These are phyloP conservation scores for Cryoendolithus antarcticus DNA, from an alignment of 2,329 filamentous ascomycete species.

Conservation along the genomic window DNA sequence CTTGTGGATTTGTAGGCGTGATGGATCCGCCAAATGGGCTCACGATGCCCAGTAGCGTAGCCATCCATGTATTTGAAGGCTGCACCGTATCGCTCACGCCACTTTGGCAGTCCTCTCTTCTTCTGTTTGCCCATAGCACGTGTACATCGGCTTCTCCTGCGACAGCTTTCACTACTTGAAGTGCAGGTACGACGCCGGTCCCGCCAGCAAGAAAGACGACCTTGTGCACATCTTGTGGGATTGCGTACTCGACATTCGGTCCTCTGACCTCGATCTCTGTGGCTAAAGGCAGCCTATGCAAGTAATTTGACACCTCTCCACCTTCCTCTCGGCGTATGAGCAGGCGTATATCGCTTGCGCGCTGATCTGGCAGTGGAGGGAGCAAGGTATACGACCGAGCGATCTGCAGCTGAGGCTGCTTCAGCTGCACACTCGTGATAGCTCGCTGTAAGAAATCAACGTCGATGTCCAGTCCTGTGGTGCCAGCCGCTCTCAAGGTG, in stretches of 20 bases:
- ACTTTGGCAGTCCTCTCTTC: slow-evolving; percentile 51
- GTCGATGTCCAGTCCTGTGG: slow-evolving; percentile 9
- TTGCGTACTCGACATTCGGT: slow-evolving; percentile 54
- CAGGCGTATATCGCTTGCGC: slow-evolving; percentile 46
- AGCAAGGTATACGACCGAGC: slow-evolving; percentile 84
- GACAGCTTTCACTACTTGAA: slow-evolving; percentile 59
- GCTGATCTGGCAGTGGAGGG: slow-evolving; percentile 38
- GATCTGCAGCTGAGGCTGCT: slow-evolving; percentile 89
- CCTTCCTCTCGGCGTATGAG: slow-evolving; percentile 63
- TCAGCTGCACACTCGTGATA: slow-evolving; percentile 82
- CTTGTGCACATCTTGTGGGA: slow-evolving; percentile 40
- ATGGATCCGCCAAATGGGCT: slow-evolving; percentile 3
- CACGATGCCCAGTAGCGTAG: slow-evolving; percentile 3
- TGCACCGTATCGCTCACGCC: slow-evolving; percentile 40
- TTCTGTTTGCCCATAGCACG: slow-evolving; percentile 73
- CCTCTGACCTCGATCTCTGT: slow-evolving; percentile 64
- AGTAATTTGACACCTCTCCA: slow-evolving; percentile 81
- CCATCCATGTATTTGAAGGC: slow-evolving; percentile 4
- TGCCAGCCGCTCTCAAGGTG: slow-evolving; percentile 39
- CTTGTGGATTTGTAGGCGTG: slow-evolving; percentile 2
- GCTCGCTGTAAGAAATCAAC: slow-evolving; percentile 33
- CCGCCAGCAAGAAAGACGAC: slow-evolving; percentile 83
- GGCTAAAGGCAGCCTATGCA: slow-evolving; percentile 50
- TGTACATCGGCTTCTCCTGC: slow-evolving; percentile 43
- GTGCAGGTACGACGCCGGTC: slow-evolving; percentile 79